These are phyloP conservation scores for Phytophthora pini DNA, from an alignment of 352 stramenopile genomes.

Conservation along the genomic window DNA sequence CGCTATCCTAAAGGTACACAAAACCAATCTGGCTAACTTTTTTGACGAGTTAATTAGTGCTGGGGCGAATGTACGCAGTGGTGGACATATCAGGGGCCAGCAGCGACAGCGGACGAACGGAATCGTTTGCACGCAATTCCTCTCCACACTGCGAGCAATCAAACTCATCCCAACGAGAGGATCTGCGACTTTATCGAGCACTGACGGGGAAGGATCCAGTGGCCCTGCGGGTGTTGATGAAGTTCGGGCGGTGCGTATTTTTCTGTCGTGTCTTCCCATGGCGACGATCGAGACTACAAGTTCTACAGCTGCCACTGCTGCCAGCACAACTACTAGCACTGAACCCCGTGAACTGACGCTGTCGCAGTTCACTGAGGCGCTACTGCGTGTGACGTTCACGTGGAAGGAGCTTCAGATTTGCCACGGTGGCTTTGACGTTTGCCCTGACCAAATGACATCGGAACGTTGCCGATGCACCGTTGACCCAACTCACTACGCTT, in stretches of 20 bases:
- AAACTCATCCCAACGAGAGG: constrained; percentile 34
- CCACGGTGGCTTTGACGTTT: constrained; percentile 59
- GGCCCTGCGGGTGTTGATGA: constrained; percentile 46
- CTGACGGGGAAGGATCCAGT: constrained; percentile 4
- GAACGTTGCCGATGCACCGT: constrained; percentile 48
- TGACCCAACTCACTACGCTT: constrained; percentile 37
- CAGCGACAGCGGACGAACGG: constrained; percentile 15
- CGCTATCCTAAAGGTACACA: constrained; percentile 41
- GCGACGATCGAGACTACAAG: constrained; percentile 17
- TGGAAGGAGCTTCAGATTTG: constrained; percentile 61
- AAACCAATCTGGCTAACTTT: constrained; percentile 42
- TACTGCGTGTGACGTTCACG: constrained; percentile 54
- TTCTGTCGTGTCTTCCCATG: constrained; percentile 64
- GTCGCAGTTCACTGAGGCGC: constrained; percentile 59
- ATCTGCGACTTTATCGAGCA: background rate
- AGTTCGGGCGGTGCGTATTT: constrained; percentile 57
- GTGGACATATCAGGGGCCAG: constrained; percentile 16
- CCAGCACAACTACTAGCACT: constrained; percentile 7
- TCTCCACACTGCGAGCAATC: constrained; percentile 36
- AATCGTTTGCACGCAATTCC: constrained; percentile 42
- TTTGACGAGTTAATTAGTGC: constrained; percentile 45
- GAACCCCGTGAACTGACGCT: constrained; percentile 44
- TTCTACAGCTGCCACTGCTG: background rate
- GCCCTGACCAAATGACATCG: constrained; percentile 53
- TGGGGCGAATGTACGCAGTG: constrained; percentile 14